Percentiles rank a stretch among this genome's conserved stretches.
phyloP scores from a whole-genome alignment of 1,139 yeast genomes.

The Candida labiduridarum region DNA sequence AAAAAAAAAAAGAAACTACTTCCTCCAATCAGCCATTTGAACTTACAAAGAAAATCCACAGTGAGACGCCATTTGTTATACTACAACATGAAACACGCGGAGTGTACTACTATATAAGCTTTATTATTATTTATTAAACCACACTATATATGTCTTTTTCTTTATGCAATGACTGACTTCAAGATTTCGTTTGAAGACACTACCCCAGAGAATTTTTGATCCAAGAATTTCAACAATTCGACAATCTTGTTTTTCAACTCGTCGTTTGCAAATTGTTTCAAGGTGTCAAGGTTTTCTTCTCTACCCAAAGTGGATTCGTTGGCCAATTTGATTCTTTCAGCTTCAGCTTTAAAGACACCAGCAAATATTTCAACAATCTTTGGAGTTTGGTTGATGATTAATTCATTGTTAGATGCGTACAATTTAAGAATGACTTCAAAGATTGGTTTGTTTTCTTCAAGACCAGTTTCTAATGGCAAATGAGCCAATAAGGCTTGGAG shows the following conservation, averaged over 20 bases:
- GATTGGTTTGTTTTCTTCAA: slow-evolving; percentile 91
- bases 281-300: slow-evolving; percentile 75
- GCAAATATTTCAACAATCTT: slow-evolving; percentile 69
- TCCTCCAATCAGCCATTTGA: background rate
- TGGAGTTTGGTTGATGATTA: slow-evolving; percentile 61
- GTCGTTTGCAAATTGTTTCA: slow-evolving; percentile 75
- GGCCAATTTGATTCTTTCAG: slow-evolving; percentile 68
- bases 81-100: background rate
- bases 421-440: slow-evolving; percentile 75
- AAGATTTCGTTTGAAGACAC: slow-evolving; percentile 60
- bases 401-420: slow-evolving; percentile 63
- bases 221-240: slow-evolving; percentile 73
- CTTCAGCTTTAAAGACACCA: slow-evolving; percentile 71
- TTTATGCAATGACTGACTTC: slow-evolving; percentile 52
- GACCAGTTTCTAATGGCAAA: slow-evolving; percentile 86
- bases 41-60: no score
- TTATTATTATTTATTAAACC: background rate
- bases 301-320: slow-evolving; percentile 78
- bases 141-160: background rate
- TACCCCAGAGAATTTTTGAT: slow-evolving; percentile 61
- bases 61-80: background rate
- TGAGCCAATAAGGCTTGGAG: slow-evolving; percentile 75
- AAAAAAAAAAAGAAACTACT: background rate
- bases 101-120: background rate
- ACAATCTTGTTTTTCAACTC: slow-evolving; percentile 67